Evolutionary conservation across 2,329 filamentous ascomycete species (phyloP).

Genomic region (Talaromyces sp.): DNA sequence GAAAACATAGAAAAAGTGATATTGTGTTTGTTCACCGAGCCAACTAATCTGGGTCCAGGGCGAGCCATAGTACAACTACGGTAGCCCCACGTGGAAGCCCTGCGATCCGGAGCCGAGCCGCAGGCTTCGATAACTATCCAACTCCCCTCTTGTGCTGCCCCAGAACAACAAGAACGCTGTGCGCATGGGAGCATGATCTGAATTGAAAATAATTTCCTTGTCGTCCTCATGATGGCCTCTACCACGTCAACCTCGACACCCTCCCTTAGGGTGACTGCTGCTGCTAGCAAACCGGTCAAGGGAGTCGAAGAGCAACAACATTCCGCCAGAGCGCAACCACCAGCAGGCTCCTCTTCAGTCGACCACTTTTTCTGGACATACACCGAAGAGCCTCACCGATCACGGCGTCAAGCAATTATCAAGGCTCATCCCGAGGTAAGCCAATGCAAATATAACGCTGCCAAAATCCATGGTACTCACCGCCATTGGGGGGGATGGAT

Average conservation of each 20-base stretch:
- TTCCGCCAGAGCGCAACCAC: conserved; percentile 23
- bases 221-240: conserved; percentile 21
- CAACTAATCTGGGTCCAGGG: background rate
- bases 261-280: conserved; percentile 23
- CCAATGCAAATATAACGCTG: background rate
- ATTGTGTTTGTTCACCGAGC: background rate
- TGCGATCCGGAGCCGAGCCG: conserved; percentile 19
- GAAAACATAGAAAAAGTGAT: background rate
- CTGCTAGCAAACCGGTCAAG: conserved; percentile 16
- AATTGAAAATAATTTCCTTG: conserved; percentile 3
- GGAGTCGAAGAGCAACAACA: conserved; percentile 14
- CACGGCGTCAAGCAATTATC: conserved; percentile 86
- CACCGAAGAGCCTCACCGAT: conserved; percentile 93
- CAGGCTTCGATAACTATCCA: conserved; percentile 3
- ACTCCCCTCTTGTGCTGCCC: background rate
- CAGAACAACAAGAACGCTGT: background rate
- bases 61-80: conserved; percentile 2
- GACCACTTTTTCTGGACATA: conserved; percentile 96
- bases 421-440: conserved; percentile 92
- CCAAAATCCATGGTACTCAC: background rate
- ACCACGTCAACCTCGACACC: conserved; percentile 24
- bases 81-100: conserved; percentile 34
- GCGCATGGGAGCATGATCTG: conserved; percentile 11
- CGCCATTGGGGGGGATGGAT: background rate
- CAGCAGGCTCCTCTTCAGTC: conserved; percentile 26